Percentiles rank a stretch among this genome's conserved stretches.
phyloP scores from a whole-genome alignment of 1,284 basidiomycete species.

The Irpex rosettiformis region DNA sequence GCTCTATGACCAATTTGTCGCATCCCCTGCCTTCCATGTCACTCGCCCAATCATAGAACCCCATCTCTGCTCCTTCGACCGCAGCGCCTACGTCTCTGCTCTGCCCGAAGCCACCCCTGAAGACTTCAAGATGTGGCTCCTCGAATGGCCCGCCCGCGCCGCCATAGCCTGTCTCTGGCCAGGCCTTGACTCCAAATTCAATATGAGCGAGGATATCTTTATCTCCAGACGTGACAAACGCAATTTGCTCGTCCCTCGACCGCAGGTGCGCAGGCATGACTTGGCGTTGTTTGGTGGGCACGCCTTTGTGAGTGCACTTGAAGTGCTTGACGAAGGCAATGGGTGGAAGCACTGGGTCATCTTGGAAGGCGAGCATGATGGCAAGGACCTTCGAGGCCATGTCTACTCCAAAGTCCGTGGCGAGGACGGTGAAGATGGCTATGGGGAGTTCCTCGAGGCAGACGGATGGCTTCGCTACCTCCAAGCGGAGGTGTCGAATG shows the following conservation, averaged over 20 bases:
- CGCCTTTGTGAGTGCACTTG: conserved; percentile 10
- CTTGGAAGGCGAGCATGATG: conserved; percentile 9
- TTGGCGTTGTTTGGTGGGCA: conserved; percentile 9
- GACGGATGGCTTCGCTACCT: conserved; percentile 12
- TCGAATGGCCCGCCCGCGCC: conserved; percentile 14
- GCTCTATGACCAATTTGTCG: conserved; percentile 11
- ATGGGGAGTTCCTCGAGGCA: conserved; percentile 13
- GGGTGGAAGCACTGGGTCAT: conserved; percentile 17
- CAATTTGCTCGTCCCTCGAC: conserved; percentile 9
- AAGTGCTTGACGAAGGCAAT: conserved; percentile 15
- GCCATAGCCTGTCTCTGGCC: conserved; percentile 13
- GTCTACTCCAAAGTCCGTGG: conserved; percentile 16
- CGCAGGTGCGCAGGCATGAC: conserved; percentile 9
- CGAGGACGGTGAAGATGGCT: conserved; percentile 12
- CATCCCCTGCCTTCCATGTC: conserved; percentile 12
- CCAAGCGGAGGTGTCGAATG: conserved; percentile 8
- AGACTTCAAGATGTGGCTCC: conserved; percentile 14
- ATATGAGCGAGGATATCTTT: conserved; percentile 15
- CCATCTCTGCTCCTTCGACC: conserved; percentile 5
- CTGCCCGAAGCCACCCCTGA: conserved; percentile 9
- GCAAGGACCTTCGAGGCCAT: conserved; percentile 10
- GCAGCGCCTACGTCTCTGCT: conserved; percentile 9
- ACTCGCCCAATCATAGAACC: conserved; percentile 7
- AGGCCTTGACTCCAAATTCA: conserved; percentile 12
- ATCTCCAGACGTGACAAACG: conserved; percentile 9